Evolutionary conservation across 306 rosid genomes (phyloP), one percentile per base, ranked within the genome.

Genomic region (Casuarina glauca): DNA sequence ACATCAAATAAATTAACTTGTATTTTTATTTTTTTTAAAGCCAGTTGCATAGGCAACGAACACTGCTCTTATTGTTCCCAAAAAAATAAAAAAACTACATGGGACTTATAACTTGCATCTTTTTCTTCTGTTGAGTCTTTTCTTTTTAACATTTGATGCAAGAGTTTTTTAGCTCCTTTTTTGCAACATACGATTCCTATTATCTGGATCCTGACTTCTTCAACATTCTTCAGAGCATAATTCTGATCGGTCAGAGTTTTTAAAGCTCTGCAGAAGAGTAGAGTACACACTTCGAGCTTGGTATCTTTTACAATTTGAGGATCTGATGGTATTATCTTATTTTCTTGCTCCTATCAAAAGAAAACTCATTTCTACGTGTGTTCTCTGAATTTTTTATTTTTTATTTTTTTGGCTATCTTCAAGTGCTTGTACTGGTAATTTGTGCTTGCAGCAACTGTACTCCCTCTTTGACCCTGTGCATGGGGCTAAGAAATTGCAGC

Each of bases 251-350:
- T 88, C 93, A 6, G 97, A 95, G 88, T 95, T 95, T 86, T 84
- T 93, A 79, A 95, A 93, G 87, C 93, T 95, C 63, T 88, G 94
- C 84, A 95, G 91, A 85, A 88, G 97, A 81, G 84, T 91, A 36
- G 99, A 95, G 85, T 95, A 89, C 83, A 93, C 97, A 6, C 88
- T 95, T 86, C 90, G 99, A 73, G 99, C 99, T 57, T 95, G 97
- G 99, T 95, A 91, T 80, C 96, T 92, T 74, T 90, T 95, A 54
- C 99, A 95, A 61, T 95, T 93, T 75, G 99, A 95, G 86, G 99
- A 95, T 81, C 84, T 95, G 90, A 95, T 95, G 99, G 97, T 95
- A 90, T 51, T 58, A n/a, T 71, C 39, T 49, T 82, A 38, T 15
- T 68, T 77, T 46, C 69, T 73, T 76, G 71, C 83, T 58, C 43